A percentile compares a stretch with the other conserved stretches of the same genome.
phyloP scores from a whole-genome alignment of 202 grass and related monocot species.

The Panicum hallii region DNA sequence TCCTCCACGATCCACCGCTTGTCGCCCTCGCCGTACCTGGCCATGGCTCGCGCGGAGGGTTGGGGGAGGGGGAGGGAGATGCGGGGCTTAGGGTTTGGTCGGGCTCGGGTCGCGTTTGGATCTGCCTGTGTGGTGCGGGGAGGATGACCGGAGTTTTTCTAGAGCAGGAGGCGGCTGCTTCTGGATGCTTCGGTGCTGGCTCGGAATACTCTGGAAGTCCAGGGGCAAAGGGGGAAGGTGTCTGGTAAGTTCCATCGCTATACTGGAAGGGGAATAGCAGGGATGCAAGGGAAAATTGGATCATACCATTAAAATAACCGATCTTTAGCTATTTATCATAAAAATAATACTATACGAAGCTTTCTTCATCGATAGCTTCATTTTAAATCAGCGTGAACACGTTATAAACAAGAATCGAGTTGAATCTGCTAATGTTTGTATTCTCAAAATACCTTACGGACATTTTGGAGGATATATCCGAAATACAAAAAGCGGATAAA shows the following conservation, averaged over 20 bases:
- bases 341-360: too few species aligned
- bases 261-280: too few species aligned
- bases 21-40: slow-evolving; percentile 93
- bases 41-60: slow-evolving; percentile 47
- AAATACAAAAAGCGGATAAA: too few species aligned
- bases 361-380: too few species aligned
- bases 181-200: slow-evolving; percentile 47
- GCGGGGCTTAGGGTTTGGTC: slow-evolving; percentile 49
- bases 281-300: too few species aligned
- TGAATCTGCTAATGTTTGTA: too few species aligned
- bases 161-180: slow-evolving; percentile 44
- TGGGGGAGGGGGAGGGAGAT: background rate
- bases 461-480: too few species aligned
- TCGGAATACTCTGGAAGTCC: slow-evolving; percentile 50
- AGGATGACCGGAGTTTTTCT: slow-evolving; percentile 11
- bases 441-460: too few species aligned
- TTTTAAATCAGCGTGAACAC: too few species aligned
- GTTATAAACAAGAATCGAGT: too few species aligned
- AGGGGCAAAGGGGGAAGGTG: background rate
- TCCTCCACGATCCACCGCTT: slow-evolving; percentile 98
- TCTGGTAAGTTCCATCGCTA: slow-evolving; percentile 11
- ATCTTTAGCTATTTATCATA: too few species aligned
- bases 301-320: too few species aligned
- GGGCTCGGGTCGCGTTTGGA: slow-evolving; percentile 37
- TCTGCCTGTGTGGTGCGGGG: slow-evolving; percentile 20